Evolutionary conservation across 1,284 basidiomycete species (phyloP).

Genomic region (Afroboletus lepidellus): DNA sequence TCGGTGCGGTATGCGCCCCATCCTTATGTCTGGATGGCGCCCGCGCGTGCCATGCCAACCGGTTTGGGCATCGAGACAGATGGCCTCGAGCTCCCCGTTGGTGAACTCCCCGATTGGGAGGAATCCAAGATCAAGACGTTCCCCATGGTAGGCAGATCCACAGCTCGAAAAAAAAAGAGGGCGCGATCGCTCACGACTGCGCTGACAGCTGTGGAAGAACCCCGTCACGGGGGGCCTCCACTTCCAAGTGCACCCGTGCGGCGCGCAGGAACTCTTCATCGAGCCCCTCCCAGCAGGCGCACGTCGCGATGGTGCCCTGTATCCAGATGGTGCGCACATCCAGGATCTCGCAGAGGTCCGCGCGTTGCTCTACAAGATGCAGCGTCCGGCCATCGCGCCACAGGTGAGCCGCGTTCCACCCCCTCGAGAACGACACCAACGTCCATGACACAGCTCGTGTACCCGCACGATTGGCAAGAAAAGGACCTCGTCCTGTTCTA

Average conservation of each 20-base stretch:
- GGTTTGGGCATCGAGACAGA: constrained; percentile 73
- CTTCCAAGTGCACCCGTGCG: constrained; percentile 69
- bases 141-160: constrained; percentile 52
- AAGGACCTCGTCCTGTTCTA: constrained; percentile 8
- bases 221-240: constrained; percentile 68
- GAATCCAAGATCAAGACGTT: constrained; percentile 61
- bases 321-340: constrained; percentile 66
- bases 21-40: constrained; percentile 78
- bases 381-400: constrained; percentile 39
- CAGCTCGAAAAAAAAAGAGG: not conserved
- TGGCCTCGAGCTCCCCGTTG: constrained; percentile 55
- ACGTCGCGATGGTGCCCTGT: constrained; percentile 47
- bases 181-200: not conserved
- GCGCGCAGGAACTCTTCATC: constrained; percentile 48
- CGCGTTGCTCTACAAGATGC: constrained; percentile 65
- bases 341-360: constrained; percentile 62
- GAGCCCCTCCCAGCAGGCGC: constrained; percentile 54
- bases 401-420: constrained; percentile 2
- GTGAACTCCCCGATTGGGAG: constrained; percentile 65
- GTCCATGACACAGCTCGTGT: too few relatives aligned
- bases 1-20: constrained; percentile 68
- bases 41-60: constrained; percentile 59
- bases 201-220: constrained; percentile 72
- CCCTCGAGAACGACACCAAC: too few relatives aligned
- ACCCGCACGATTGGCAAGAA: constrained; percentile 53